phyloP scores from a whole-genome alignment of 2,329 filamentous ascomycete species.

The Torrubiella hemipterigena region DNA sequence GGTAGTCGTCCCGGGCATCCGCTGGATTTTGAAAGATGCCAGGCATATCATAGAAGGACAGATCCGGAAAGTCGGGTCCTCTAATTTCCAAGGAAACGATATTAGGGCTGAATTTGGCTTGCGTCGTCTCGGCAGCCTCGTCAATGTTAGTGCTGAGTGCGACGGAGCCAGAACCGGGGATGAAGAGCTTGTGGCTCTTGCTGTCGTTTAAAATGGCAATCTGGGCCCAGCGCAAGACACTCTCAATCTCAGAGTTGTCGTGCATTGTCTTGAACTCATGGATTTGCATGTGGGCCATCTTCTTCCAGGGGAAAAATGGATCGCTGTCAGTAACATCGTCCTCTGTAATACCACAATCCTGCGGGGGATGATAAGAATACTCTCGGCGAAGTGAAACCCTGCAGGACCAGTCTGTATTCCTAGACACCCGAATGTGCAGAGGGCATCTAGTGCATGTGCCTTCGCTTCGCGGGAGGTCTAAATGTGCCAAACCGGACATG shows the following conservation, averaged over 20 bases:
- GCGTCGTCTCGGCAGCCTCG: constrained; percentile 26
- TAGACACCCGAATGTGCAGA: constrained; percentile 62
- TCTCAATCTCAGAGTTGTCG: constrained; percentile 51
- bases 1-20: constrained; percentile 50
- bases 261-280: constrained; percentile 53
- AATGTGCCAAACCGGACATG: constrained; percentile 53
- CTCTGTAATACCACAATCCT: constrained; percentile 25
- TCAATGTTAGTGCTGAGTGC: constrained; percentile 20
- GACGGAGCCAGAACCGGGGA: constrained; percentile 35
- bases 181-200: constrained; percentile 36
- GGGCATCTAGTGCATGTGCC: constrained; percentile 74
- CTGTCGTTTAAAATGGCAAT: constrained; percentile 62
- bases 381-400: constrained; percentile 52
- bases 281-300: constrained; percentile 28
- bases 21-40: constrained; percentile 66
- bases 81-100: constrained; percentile 66
- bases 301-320: constrained; percentile 55
- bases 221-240: constrained; percentile 62
- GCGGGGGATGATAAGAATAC: constrained; percentile 42
- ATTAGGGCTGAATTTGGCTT: constrained; percentile 71
- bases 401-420: constrained; percentile 52
- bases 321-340: constrained; percentile 35
- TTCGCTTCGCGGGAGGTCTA: constrained; percentile 57
- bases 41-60: constrained; percentile 78
- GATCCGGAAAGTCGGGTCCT: constrained; percentile 55